These are phyloP conservation scores for Mycena amicta DNA, from an alignment of 768 basidiomycete genomes.

Conservation along the genomic window DNA sequence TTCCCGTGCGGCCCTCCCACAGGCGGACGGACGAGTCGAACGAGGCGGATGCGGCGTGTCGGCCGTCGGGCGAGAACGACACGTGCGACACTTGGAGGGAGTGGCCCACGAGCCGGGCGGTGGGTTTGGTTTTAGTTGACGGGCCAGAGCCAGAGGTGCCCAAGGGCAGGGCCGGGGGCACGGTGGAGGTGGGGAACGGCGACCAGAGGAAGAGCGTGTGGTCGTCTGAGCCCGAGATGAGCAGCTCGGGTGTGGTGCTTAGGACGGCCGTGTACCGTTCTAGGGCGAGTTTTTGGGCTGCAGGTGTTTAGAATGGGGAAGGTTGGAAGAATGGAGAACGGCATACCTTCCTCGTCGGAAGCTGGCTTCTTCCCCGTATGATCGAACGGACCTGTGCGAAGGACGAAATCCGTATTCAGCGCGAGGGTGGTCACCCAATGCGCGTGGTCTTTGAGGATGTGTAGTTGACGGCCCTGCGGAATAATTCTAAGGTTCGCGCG, in stretches of 20 bases:
- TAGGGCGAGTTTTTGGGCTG: constrained; percentile 77
- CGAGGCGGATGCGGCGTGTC: constrained; percentile 87
- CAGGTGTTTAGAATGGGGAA: not conserved
- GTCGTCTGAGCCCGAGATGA: constrained; percentile 97
- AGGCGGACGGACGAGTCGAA: constrained; percentile 90
- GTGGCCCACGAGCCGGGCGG: constrained; percentile 87
- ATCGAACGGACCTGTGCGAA: constrained; percentile 94
- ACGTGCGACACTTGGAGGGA: constrained; percentile 94
- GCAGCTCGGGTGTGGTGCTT: constrained; percentile 68
- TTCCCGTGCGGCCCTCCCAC: constrained; percentile 85
- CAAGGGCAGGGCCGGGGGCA: constrained; percentile 27
- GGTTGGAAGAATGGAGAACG: not conserved
- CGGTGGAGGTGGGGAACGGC: constrained; percentile 55
- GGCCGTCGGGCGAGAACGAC: constrained; percentile 91
- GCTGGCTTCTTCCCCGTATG: constrained; percentile 78
- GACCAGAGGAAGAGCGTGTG: constrained; percentile 98
- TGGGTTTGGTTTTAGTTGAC: constrained; percentile 62
- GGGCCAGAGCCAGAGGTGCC: constrained; percentile 45
- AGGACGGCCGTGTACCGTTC: constrained; percentile 77
- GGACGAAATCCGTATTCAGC: constrained; percentile 91
- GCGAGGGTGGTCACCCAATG: constrained; percentile 99
- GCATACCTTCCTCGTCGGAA: constrained; percentile 80
- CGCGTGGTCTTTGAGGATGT: constrained; percentile 91
- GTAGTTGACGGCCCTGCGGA: constrained; percentile 76
- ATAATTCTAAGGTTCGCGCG: not conserved